phyloP scores from a whole-genome alignment of 2,329 filamentous ascomycete species.

The Sclerotinia trifoliorum region DNA sequence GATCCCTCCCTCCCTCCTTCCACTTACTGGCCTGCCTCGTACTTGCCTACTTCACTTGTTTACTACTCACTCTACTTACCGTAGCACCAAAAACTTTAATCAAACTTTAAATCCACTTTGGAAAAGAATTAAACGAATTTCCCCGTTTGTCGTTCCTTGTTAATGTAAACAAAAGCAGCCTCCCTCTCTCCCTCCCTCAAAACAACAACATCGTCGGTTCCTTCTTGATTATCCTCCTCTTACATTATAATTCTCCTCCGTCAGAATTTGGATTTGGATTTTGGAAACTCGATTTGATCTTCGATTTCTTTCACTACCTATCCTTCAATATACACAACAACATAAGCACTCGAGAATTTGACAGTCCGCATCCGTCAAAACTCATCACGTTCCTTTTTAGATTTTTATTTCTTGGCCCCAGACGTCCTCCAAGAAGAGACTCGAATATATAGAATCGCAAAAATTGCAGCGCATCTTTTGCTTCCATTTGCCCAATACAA shows the following conservation, averaged over 20 bases:
- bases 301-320: conserved; percentile 2
- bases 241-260: background rate
- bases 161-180: background rate
- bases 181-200: background rate
- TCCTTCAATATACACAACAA: conserved; percentile 10
- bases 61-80: no score
- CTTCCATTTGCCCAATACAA: conserved; percentile 6
- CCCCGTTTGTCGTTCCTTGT: no score
- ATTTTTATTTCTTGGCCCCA: conserved; percentile 8
- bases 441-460: conserved; percentile 9
- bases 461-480: conserved; percentile 13
- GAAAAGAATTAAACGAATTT: no score
- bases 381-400: background rate
- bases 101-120: no score
- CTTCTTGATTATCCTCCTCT: background rate
- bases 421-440: background rate
- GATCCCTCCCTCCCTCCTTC: no score
- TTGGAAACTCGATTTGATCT: conserved; percentile 14
- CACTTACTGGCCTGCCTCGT: no score
- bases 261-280: background rate
- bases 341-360: background rate
- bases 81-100: no score
- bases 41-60: no score
- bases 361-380: background rate
- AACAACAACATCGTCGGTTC: background rate